phyloP scores from a whole-genome alignment of 2,329 filamentous ascomycete species.

The Xylaria sp. region DNA sequence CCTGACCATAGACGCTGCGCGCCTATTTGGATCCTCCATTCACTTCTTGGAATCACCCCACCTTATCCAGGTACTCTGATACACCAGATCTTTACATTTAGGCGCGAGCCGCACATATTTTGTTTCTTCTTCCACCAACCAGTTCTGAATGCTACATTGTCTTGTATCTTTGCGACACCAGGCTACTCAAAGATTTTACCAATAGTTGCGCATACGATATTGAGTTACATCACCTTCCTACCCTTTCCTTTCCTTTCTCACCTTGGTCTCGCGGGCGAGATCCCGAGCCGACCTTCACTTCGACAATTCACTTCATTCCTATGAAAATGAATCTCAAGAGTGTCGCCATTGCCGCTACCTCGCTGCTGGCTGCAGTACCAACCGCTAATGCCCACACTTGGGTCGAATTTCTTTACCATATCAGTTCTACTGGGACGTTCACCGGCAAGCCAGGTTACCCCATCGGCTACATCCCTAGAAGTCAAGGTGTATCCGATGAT shows the following conservation, averaged over 20 bases:
- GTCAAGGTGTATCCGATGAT: conserved; percentile 61
- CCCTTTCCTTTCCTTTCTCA: conserved; percentile 5
- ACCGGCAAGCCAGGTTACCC: conserved; percentile 73
- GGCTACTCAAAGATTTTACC: not conserved
- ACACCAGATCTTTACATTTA: conserved; percentile 2
- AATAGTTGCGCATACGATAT: not conserved
- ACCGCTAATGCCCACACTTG: conserved; percentile 71
- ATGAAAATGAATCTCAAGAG: conserved; percentile 30
- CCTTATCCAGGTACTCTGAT: conserved; percentile 15
- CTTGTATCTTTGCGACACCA: not conserved
- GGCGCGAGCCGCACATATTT: conserved; percentile 19
- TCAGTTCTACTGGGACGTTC: conserved; percentile 76
- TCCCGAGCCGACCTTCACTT: conserved; percentile 6
- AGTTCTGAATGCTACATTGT: not conserved
- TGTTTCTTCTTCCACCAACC: not conserved
- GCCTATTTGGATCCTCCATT: conserved; percentile 19
- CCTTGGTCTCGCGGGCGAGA: conserved; percentile 36
- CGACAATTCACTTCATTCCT: not conserved
- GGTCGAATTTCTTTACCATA: conserved; percentile 76
- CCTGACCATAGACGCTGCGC: conserved; percentile 26
- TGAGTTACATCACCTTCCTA: not conserved
- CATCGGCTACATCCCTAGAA: conserved; percentile 70
- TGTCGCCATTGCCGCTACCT: conserved; percentile 25
- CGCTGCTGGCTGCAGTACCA: conserved; percentile 42
- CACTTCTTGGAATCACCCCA: conserved; percentile 4